Base-by-base conservation (phyloP, 2,329 filamentous ascomycete species). In the Hymenoscyphus fructigenus region DNA sequence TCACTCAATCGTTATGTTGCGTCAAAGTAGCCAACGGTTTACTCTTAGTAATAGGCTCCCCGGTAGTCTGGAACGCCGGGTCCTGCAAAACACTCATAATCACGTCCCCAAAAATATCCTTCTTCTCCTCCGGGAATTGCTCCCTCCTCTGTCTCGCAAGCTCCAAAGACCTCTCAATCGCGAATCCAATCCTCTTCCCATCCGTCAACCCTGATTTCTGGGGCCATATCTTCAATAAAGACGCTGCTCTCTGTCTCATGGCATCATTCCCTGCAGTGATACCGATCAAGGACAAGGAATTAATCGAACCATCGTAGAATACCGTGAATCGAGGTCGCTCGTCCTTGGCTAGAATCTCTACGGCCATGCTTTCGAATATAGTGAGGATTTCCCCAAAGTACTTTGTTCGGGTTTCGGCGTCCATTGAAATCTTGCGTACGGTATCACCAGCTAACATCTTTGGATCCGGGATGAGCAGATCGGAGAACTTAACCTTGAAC, bases 1-100 rank as follows among this genome's bases (percentile, higher is more conserved):
- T 23, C 5, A 20, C 20, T 53, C 47, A 53, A 14, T 53, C 47
- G 23, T 26, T 53, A 53, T 53, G 47, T 12, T 23, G n/a, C 7
- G 47, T 53, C 47, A 53, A 53, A 53, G 47, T 26, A 26, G 47
- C 47, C 9, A 53, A 14, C n/a, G 47, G 47, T 12, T 53, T 53
- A 26, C 47, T 53, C 47, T 23, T 14, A 23, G 47, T 53, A 26
- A 53, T 53, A 53, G 47, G n/a, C 47, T 53, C 47, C 20, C 47
- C 47, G 5, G 47, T 53, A 53, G 23, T 23, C 9, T 53, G 47
- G 14, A 53, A 53, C 7, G 47, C 47, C 7, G 47, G 47, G 14
- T 53, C 47, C 9, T 53, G 47, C 47, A 53, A 53, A 53, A 53
- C 47, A 53, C 20, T 26, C 47, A 53, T 53, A 26, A 53, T 53